Evolutionary conservation across 225 moss, liverwort and hornwort species (phyloP), one percentile per base, ranked within the genome.

Genomic region (Polytrichum commune): DNA sequence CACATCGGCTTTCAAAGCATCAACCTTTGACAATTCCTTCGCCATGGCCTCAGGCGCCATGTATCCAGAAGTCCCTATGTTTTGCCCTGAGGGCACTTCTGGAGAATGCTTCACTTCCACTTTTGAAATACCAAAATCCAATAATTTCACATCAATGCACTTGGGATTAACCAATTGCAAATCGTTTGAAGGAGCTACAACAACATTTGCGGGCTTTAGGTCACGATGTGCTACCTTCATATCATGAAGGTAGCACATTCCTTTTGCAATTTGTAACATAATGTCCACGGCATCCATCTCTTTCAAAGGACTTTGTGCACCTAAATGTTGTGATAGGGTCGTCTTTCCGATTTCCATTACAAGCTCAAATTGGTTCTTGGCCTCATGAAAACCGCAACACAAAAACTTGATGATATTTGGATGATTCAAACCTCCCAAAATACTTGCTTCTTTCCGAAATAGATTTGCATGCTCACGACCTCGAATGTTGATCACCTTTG

Each of bases 181-280:
- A 24, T 26, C 28, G 19, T 29, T 27, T 27, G 16, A 19, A 28
- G 56, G 10, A 18, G 2, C 19, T 19, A 56, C 18, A 29, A 69
- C 27, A 28, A 69, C 56, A 57, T 69, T 69, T 6, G 6, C 7
- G 56, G 69, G 69, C 56, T 69, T 69, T 7, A 69, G 29, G 29
- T 69, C 69, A 26, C 55, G 27, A 27, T 68, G 68, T 27, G 68
- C 68, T 26, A 68, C 68, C 10, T 68, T 54, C 53, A 53, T 25
- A 53, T 57, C 56, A 57, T 69, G 69, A 18, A 69, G 9, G 19
- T 69, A 69, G 19, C 56, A 55, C 69, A 69, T 69, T 30, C 69
- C 69, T 29, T 27, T 69, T 28, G 69, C 56, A 29, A 63, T 63
- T 63, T 63, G 63, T 25, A 63, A 16, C 25, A 63, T 7, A 27